A percentile compares a stretch with the other conserved stretches of the same genome.
Evolutionary conservation across 306 rosid genomes (phyloP).

Genomic region (Oemleria cerasiformis): DNA sequence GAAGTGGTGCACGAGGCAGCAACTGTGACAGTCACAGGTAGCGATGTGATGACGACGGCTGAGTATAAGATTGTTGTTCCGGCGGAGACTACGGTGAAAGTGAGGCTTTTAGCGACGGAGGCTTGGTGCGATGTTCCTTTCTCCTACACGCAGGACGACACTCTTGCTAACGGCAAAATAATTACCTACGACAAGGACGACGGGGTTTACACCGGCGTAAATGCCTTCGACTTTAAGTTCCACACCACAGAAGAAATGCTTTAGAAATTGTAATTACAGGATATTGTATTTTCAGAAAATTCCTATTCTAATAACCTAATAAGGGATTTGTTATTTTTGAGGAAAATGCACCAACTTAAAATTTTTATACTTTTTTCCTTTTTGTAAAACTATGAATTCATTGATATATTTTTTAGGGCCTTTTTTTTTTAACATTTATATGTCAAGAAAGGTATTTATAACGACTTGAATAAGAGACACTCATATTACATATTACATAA

Average conservation of each 20-base stretch:
- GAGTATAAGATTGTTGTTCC: neutral
- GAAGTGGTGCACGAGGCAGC: neutral
- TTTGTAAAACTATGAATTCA: too few species aligned
- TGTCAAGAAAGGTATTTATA: too few species aligned
- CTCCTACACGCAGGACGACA: slow-evolving; percentile 8
- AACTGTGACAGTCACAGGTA: neutral
- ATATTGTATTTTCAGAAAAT: too few species aligned
- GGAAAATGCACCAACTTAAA: too few species aligned
- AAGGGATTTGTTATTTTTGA: too few species aligned
- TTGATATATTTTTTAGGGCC: too few species aligned
- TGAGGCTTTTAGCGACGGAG: neutral
- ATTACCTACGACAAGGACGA: neutral
- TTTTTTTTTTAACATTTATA: too few species aligned
- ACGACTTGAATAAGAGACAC: too few species aligned
- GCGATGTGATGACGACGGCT: neutral
- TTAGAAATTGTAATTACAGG: too few species aligned
- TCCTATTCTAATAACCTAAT: too few species aligned
- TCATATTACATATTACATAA: too few species aligned
- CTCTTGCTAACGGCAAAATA: slow-evolving; percentile 6
- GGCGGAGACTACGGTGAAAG: neutral
- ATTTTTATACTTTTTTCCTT: too few species aligned
- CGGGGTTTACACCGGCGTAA: slow-evolving; percentile 9
- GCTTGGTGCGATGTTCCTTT: slow-evolving; percentile 11
- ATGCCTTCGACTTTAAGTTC: neutral
- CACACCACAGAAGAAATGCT: neutral